These are phyloP conservation scores for Kazachstania sp. DNA, from an alignment of 1,139 yeast species.

Conservation along the genomic window DNA sequence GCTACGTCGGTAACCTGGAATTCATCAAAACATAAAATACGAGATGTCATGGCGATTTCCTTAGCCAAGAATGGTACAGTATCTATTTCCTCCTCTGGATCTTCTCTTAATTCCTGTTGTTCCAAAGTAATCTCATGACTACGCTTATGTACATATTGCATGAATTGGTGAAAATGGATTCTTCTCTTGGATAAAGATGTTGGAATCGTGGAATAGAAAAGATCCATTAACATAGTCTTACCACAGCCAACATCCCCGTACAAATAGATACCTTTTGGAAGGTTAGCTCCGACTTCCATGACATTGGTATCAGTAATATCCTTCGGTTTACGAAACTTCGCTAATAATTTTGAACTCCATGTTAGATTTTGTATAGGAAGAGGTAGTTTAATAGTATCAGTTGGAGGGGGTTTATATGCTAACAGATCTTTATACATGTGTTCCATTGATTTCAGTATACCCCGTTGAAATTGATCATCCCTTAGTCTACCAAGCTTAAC, in stretches of 20 bases:
- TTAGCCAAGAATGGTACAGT: conserved; percentile 78
- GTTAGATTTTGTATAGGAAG: conserved; percentile 19
- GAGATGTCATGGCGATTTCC: conserved; percentile 67
- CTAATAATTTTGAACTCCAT: conserved; percentile 33
- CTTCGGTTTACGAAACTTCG: background rate
- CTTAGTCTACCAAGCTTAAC: conserved; percentile 46
- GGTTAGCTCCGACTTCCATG: conserved; percentile 13
- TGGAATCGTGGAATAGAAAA: conserved; percentile 81
- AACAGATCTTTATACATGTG: conserved; percentile 42
- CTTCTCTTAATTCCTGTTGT: conserved; percentile 15
- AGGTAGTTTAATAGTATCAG: conserved; percentile 26
- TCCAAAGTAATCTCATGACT: conserved; percentile 52
- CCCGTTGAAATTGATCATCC: conserved; percentile 59
- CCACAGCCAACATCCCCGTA: conserved; percentile 99
- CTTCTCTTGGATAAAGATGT: conserved; percentile 64
- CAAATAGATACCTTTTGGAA: conserved; percentile 76
- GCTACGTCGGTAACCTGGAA: conserved; percentile 96
- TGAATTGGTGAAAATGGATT: conserved; percentile 91
- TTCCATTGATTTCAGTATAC: conserved; percentile 49
- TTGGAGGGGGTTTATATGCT: conserved; percentile 48
- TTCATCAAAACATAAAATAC: conserved; percentile 88
- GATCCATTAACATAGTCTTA: conserved; percentile 95
- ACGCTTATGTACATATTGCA: conserved; percentile 88
- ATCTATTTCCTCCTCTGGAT: conserved; percentile 58
- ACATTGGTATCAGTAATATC: conserved; percentile 1